These are phyloP conservation scores for Phytopythium delawarense DNA, from an alignment of 352 stramenopile species.

Conservation along the genomic window DNA sequence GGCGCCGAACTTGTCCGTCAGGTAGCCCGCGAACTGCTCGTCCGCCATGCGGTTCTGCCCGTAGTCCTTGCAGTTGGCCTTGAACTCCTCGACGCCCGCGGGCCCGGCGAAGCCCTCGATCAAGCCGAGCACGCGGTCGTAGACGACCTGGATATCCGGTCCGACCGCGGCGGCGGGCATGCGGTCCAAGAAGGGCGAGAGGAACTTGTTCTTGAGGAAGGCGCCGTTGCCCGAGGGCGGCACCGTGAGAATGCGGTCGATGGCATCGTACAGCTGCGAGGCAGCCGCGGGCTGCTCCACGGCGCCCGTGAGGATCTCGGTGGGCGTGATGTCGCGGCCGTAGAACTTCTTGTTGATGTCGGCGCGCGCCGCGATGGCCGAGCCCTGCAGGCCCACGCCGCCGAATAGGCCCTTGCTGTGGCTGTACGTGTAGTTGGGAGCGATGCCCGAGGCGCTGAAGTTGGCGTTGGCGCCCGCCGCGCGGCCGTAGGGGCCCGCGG, in stretches of 20 bases:
- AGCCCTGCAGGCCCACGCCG: constrained; percentile 77
- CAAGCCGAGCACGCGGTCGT: constrained; percentile 74
- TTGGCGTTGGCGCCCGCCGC: constrained; percentile 73
- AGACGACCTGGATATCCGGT: constrained; percentile 78
- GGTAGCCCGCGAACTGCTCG: constrained; percentile 62
- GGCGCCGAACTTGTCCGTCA: constrained; percentile 64
- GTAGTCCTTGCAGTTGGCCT: constrained; percentile 83
- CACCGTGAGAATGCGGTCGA: constrained; percentile 73
- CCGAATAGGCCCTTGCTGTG: constrained; percentile 86
- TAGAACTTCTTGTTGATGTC: constrained; percentile 90
- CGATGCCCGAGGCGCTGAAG: constrained; percentile 67
- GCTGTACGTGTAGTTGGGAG: constrained; percentile 87
- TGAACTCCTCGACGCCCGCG: constrained; percentile 74
- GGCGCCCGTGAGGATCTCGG: constrained; percentile 77
- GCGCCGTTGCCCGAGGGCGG: constrained; percentile 49
- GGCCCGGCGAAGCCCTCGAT: constrained; percentile 61
- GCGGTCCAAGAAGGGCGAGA: constrained; percentile 65
- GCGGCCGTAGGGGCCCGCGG: constrained; percentile 73
- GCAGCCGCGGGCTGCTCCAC: constrained; percentile 80
- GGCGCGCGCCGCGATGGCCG: constrained; percentile 65
- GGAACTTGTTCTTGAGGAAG: constrained; percentile 55
- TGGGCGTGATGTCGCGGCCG: constrained; percentile 78
- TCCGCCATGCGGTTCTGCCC: constrained; percentile 78
- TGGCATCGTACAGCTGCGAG: constrained; percentile 76
- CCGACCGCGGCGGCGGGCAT: constrained; percentile 70